Conservation (phyloP, 306 rosid genomes). For the Rubus parviflorus region DNA sequence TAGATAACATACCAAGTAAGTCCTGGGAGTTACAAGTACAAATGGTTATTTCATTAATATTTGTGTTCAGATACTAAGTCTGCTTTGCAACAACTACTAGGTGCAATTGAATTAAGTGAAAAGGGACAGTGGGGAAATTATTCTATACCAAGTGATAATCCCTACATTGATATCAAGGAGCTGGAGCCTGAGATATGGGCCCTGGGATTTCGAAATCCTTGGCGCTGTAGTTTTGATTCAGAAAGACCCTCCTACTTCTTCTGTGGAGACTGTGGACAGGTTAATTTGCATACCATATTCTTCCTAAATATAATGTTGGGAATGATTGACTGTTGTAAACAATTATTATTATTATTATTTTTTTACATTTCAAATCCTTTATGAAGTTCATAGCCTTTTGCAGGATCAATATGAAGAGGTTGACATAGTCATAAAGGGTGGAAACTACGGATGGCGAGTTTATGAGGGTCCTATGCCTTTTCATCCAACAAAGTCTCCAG, state of each 20-base stretch:
- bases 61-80: background rate
- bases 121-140: conserved; percentile 39
- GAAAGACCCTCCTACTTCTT: conserved; percentile 41
- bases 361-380: background rate
- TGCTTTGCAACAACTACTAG: conserved; percentile 15
- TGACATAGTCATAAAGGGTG: conserved; percentile 28
- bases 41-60: background rate
- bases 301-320: too few relatives aligned
- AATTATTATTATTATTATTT: too few relatives aligned
- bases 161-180: conserved; percentile 35
- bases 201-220: conserved; percentile 39
- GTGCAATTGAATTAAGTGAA: conserved; percentile 24
- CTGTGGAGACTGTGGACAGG: conserved; percentile 45
- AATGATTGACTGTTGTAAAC: too few relatives aligned
- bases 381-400: background rate
- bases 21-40: background rate
- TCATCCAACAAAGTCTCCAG: conserved; percentile 27
- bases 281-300: background rate
- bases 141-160: conserved; percentile 41
- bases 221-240: conserved; percentile 51
- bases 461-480: conserved; percentile 36
- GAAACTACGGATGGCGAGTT: conserved; percentile 45
- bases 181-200: conserved; percentile 39
- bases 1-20: conserved; percentile 46
- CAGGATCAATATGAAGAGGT: conserved; percentile 18